Conservation (phyloP, 2,329 filamentous ascomycete species). For the Dryadomyces sulphureus region DNA sequence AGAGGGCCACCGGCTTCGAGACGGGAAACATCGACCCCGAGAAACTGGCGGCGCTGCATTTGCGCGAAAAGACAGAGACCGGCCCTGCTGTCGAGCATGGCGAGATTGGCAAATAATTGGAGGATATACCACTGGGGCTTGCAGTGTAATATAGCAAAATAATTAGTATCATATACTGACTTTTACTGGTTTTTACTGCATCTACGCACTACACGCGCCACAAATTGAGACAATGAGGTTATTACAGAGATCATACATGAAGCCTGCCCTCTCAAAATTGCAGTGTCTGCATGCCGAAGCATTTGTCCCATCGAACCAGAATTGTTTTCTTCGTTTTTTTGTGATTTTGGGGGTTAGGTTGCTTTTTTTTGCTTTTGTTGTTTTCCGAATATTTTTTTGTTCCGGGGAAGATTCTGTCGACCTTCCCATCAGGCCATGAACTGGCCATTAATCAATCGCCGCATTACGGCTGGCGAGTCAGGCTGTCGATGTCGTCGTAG, state of each 20-base stretch:
- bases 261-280: background rate
- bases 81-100: background rate
- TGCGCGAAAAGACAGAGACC: constrained; percentile 12
- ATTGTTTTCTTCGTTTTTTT: background rate
- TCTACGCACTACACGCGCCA: too few species aligned
- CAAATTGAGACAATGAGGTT: too few species aligned
- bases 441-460: too few species aligned
- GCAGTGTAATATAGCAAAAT: too few species aligned
- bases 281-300: background rate
- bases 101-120: too few species aligned
- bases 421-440: background rate
- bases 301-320: background rate
- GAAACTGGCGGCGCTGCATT: constrained; percentile 14
- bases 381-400: background rate
- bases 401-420: too few species aligned
- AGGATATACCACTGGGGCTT: too few species aligned
- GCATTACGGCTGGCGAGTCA: constrained; percentile 11
- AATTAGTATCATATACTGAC: too few species aligned
- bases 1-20: constrained; percentile 18
- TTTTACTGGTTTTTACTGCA: too few species aligned
- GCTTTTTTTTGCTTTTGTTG: background rate
- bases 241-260: too few species aligned
- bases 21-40: constrained; percentile 20
- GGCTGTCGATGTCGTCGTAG: constrained; percentile 9
- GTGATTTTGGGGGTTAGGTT: background rate